Evolutionary conservation across 1,284 basidiomycete genomes (phyloP).

Genomic region (Mycosarcoma maydis): DNA sequence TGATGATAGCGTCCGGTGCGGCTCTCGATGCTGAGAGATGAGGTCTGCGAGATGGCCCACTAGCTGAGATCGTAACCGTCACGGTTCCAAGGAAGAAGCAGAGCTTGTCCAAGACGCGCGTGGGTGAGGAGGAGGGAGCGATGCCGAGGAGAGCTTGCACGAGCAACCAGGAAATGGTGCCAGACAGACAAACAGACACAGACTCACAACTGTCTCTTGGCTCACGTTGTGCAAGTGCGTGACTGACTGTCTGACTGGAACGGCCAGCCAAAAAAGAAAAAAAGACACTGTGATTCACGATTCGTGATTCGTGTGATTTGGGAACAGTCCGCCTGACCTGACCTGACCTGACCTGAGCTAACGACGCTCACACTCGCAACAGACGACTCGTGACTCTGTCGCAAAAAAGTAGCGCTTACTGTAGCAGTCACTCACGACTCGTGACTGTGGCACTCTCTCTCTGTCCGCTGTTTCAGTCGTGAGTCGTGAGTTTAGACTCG

Average conservation of each 20-base stretch:
- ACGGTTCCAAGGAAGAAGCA: not conserved
- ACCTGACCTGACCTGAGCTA: too few species aligned
- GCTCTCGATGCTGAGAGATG: not conserved
- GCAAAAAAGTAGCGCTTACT: too few species aligned
- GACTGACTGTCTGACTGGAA: not conserved
- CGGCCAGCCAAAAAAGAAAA: not conserved
- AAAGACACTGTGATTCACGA: too few species aligned
- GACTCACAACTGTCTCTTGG: not conserved
- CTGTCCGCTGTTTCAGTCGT: too few species aligned
- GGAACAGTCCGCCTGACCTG: slow-evolving; percentile 4
- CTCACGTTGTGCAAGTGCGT: slow-evolving; percentile 1
- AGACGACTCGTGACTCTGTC: too few species aligned
- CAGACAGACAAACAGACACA: not conserved
- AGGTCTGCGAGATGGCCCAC: not conserved
- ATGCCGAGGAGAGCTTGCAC: slow-evolving; percentile 7
- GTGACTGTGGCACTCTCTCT: too few species aligned
- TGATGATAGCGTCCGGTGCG: not conserved
- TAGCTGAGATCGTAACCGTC: not conserved
- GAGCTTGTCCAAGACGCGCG: slow-evolving; percentile 11
- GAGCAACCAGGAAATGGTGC: not conserved
- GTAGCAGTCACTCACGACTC: too few species aligned
- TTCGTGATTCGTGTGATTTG: too few species aligned
- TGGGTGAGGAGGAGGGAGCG: slow-evolving; percentile 7
- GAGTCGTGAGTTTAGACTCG: too few species aligned
- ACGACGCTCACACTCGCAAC: too few species aligned